Conservation (phyloP, 345 rosid species). For the Carallia pectinifolia region DNA sequence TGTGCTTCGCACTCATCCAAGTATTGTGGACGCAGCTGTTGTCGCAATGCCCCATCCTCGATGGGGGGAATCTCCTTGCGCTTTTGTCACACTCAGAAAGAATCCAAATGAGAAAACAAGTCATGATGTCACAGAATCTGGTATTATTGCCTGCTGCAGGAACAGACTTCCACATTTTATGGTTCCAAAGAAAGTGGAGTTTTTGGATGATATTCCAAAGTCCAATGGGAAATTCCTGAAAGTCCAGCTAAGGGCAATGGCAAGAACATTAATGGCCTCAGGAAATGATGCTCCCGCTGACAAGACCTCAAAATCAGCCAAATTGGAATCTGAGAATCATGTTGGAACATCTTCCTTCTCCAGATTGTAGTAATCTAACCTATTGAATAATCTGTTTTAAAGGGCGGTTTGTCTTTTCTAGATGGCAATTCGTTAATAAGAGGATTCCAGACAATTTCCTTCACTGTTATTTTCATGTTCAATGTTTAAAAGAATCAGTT, state of each 20-base stretch:
- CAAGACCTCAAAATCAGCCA: not conserved
- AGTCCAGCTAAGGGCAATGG: constrained; percentile 19
- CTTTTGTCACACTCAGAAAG: constrained; percentile 20
- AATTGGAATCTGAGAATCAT: not conserved
- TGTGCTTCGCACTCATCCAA: constrained; percentile 33
- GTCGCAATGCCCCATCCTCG: constrained; percentile 34
- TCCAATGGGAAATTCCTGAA: constrained; percentile 28
- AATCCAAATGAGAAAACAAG: constrained; percentile 10
- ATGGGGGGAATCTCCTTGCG: constrained; percentile 42
- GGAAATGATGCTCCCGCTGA: not conserved
- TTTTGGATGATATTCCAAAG: constrained; percentile 30
- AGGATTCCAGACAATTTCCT: too few species aligned
- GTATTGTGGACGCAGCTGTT: constrained; percentile 35
- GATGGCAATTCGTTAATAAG: too few species aligned
- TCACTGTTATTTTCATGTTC: too few species aligned
- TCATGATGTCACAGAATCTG: constrained; percentile 22
- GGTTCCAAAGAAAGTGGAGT: constrained; percentile 38
- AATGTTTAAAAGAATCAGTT: too few species aligned
- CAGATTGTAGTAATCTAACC: too few species aligned
- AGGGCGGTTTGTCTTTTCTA: too few species aligned
- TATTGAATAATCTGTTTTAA: too few species aligned
- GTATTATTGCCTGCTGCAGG: constrained; percentile 25
- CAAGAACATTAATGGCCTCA: constrained; percentile 15
- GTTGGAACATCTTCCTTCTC: not conserved
- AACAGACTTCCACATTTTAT: constrained; percentile 30